These are phyloP conservation scores for Paracamarosporium sp. DNA, from an alignment of 2,329 filamentous ascomycete species.

Conservation along the genomic window DNA sequence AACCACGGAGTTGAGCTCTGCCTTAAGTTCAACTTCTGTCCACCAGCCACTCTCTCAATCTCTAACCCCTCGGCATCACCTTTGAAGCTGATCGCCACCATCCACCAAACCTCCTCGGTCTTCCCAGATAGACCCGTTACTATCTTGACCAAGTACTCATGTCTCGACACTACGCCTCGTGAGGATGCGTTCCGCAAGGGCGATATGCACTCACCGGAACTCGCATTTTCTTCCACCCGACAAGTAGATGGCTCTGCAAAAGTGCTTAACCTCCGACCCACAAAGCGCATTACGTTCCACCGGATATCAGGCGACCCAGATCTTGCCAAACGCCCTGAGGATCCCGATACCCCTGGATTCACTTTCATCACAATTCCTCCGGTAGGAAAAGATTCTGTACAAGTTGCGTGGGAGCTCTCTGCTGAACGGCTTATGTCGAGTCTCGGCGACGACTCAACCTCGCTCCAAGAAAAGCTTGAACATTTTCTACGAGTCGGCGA, in stretches of 20 bases:
- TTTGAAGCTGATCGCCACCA: conserved; percentile 17
- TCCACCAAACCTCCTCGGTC: conserved; percentile 13
- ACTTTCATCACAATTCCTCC: conserved; percentile 16
- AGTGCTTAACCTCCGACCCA: conserved; percentile 15
- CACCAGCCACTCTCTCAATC: conserved; percentile 15
- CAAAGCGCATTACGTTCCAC: conserved; percentile 12
- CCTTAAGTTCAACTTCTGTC: conserved; percentile 13
- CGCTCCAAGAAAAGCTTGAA: conserved; percentile 15
- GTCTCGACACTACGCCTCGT: conserved; percentile 17
- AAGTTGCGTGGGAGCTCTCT: conserved; percentile 15
- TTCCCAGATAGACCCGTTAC: conserved; percentile 15
- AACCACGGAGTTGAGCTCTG: conserved; percentile 15
- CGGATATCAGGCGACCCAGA: conserved; percentile 16
- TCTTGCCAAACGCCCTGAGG: conserved; percentile 12
- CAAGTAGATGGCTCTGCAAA: conserved; percentile 15
- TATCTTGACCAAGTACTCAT: conserved; percentile 18
- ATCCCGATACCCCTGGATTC: conserved; percentile 16
- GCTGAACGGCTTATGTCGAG: conserved; percentile 12
- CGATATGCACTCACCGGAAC: conserved; percentile 15
- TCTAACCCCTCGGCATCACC: conserved; percentile 13
- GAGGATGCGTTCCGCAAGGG: conserved; percentile 14
- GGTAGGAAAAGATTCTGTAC: conserved; percentile 12
- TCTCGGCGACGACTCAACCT: conserved; percentile 11
- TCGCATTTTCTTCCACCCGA: conserved; percentile 9
- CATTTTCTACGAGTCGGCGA: conserved; percentile 16